Conservation (phyloP, 495 filamentous ascomycete genomes). For the Neurospora africana region DNA sequence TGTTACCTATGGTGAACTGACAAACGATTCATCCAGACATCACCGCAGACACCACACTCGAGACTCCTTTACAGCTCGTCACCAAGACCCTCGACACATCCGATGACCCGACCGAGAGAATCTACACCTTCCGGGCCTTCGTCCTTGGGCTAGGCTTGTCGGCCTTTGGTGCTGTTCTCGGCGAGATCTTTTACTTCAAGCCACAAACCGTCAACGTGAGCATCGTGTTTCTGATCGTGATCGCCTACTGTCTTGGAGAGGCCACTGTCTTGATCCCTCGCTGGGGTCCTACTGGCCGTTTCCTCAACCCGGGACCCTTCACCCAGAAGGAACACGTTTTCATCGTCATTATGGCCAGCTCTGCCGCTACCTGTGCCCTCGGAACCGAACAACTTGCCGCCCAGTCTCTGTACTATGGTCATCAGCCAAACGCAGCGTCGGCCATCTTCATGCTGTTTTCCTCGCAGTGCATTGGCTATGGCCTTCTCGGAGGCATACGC, state of each 20-base stretch:
- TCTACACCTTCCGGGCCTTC: slow-evolving; percentile 25
- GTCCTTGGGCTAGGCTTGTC: slow-evolving; percentile 25
- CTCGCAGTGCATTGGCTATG: slow-evolving; percentile 40
- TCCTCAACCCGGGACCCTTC: slow-evolving; percentile 28
- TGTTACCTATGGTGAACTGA: not conserved
- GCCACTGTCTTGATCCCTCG: slow-evolving; percentile 29
- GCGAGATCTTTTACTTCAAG: slow-evolving; percentile 37
- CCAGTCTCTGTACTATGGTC: slow-evolving; percentile 32
- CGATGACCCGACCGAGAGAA: slow-evolving; percentile 23
- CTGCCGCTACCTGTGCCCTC: slow-evolving; percentile 21
- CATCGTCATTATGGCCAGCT: slow-evolving; percentile 27
- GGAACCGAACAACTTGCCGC: slow-evolving; percentile 29
- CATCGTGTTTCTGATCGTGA: slow-evolving; percentile 32
- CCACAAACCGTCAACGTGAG: slow-evolving; percentile 34
- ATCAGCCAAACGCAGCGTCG: slow-evolving; percentile 20
- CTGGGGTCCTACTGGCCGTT: slow-evolving; percentile 22
- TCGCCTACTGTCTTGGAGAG: slow-evolving; percentile 26
- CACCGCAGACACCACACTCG: not conserved
- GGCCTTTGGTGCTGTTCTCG: slow-evolving; percentile 20
- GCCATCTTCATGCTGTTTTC: slow-evolving; percentile 32
- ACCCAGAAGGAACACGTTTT: slow-evolving; percentile 32
- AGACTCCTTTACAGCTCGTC: slow-evolving; percentile 1
- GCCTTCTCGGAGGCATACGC: slow-evolving; percentile 40
- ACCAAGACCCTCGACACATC: slow-evolving; percentile 20
- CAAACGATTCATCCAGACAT: not conserved